phyloP scores from a whole-genome alignment of 108 stramenopile species.

The Ochromonas danica region DNA sequence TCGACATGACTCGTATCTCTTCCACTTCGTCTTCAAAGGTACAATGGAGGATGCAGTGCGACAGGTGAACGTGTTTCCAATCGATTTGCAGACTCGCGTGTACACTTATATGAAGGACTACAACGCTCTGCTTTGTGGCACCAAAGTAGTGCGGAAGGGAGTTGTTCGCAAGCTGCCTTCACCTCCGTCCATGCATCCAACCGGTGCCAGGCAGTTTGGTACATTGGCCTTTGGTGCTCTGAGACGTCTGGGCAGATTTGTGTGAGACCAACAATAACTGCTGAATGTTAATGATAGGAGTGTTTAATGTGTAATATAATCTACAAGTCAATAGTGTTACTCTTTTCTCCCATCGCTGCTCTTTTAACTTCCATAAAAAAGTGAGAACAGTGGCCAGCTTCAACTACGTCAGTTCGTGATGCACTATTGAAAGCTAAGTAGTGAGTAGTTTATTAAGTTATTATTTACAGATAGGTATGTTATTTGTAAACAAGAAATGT shows the following conservation, averaged over 20 bases:
- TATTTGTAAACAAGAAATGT: slow-evolving; percentile 17
- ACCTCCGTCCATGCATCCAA: slow-evolving; percentile 13
- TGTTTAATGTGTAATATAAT: slow-evolving; percentile 18
- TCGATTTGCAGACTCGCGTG: slow-evolving; percentile 13
- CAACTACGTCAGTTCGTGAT: slow-evolving; percentile 15
- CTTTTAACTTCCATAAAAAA: slow-evolving; percentile 17
- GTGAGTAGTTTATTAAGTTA: slow-evolving; percentile 17
- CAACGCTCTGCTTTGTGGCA: slow-evolving; percentile 13
- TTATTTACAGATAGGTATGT: slow-evolving; percentile 17
- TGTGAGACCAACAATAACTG: slow-evolving; percentile 10
- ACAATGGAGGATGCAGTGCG: not conserved
- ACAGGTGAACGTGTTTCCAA: slow-evolving; percentile 9
- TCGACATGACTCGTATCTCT: slow-evolving; percentile 15
- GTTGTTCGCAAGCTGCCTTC: slow-evolving; percentile 13
- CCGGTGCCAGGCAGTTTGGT: slow-evolving; percentile 12
- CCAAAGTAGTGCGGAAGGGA: slow-evolving; percentile 9
- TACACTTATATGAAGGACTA: slow-evolving; percentile 6
- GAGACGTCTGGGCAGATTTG: slow-evolving; percentile 13
- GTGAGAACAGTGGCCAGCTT: slow-evolving; percentile 8
- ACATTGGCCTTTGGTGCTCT: slow-evolving; percentile 14
- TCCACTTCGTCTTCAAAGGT: slow-evolving; percentile 15
- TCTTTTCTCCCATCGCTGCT: slow-evolving; percentile 14
- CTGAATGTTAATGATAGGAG: slow-evolving; percentile 16
- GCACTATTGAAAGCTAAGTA: slow-evolving; percentile 16
- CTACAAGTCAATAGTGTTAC: slow-evolving; percentile 15